phyloP scores from a whole-genome alignment of 352 stramenopile species.

The Phytophthora citrophthora region DNA sequence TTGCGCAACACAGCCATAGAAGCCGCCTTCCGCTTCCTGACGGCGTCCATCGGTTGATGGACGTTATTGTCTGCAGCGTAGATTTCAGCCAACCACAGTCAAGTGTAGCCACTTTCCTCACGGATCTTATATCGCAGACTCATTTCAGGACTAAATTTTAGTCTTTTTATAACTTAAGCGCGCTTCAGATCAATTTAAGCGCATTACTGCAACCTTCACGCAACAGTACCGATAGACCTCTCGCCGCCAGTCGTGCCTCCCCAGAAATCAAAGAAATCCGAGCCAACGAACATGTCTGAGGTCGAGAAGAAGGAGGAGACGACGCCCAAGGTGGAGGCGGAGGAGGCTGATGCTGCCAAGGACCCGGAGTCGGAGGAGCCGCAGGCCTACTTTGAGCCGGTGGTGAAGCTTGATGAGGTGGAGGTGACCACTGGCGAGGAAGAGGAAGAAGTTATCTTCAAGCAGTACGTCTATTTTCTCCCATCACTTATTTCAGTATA shows the following conservation, averaged over 20 bases:
- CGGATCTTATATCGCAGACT: not conserved
- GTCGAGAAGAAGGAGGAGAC: slow-evolving; percentile 80
- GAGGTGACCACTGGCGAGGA: slow-evolving; percentile 98
- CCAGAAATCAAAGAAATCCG: slow-evolving; percentile 16
- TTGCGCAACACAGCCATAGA: slow-evolving; percentile 17
- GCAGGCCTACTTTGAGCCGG: slow-evolving; percentile 89
- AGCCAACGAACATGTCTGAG: slow-evolving; percentile 47
- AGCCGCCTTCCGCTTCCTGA: slow-evolving; percentile 39
- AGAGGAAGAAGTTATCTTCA: slow-evolving; percentile 96
- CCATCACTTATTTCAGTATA: not conserved
- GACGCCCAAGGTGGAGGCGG: slow-evolving; percentile 64
- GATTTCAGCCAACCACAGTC: slow-evolving; percentile 18
- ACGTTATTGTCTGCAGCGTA: not conserved
- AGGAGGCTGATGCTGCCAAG: slow-evolving; percentile 57
- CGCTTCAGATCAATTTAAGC: not conserved
- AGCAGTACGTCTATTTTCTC: slow-evolving; percentile 62
- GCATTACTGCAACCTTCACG: no score
- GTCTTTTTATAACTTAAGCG: slow-evolving; percentile 19
- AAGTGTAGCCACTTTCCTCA: slow-evolving; percentile 11
- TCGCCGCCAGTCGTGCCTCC: slow-evolving; percentile 22
- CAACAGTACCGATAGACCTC: not conserved
- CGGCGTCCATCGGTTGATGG: slow-evolving; percentile 13
- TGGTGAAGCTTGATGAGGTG: slow-evolving; percentile 92
- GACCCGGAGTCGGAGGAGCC: slow-evolving; percentile 83
- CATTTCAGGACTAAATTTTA: no score